Conservation (phyloP, 805 yeast species). For the Saturnispora silvae region DNA sequence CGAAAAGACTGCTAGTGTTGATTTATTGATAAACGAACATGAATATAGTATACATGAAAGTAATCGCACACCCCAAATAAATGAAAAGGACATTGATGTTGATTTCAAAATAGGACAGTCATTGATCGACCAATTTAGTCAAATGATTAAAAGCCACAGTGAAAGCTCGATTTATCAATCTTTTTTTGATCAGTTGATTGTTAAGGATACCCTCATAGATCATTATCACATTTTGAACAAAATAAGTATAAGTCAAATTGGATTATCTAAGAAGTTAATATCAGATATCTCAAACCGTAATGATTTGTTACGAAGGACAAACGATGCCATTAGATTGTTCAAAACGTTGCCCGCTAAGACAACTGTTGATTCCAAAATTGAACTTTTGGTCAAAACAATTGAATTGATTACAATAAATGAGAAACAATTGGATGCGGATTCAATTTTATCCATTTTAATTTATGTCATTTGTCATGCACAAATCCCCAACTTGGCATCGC, state of each 20-base stretch:
- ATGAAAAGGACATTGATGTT: too few species aligned
- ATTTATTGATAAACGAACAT: too few species aligned
- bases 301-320: slow-evolving; percentile 33
- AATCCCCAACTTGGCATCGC: slow-evolving; percentile 47
- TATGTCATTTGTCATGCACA: slow-evolving; percentile 59
- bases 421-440: slow-evolving; percentile 88
- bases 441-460: slow-evolving; percentile 59
- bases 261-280: slow-evolving; percentile 26
- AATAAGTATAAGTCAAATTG: slow-evolving; percentile 43
- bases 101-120: too few species aligned
- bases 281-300: slow-evolving; percentile 13
- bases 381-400: slow-evolving; percentile 41
- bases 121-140: too few species aligned
- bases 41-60: too few species aligned
- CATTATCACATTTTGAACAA: too few species aligned
- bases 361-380: slow-evolving; percentile 38
- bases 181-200: too few species aligned
- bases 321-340: slow-evolving; percentile 42
- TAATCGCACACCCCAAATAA: too few species aligned
- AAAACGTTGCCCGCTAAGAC: slow-evolving; percentile 35
- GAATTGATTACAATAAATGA: slow-evolving; percentile 33
- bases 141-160: too few species aligned
- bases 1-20: too few species aligned
- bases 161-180: too few species aligned
- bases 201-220: too few species aligned